Conservation (phyloP, 2,329 filamentous ascomycete species). For the Curvularia sp. region DNA sequence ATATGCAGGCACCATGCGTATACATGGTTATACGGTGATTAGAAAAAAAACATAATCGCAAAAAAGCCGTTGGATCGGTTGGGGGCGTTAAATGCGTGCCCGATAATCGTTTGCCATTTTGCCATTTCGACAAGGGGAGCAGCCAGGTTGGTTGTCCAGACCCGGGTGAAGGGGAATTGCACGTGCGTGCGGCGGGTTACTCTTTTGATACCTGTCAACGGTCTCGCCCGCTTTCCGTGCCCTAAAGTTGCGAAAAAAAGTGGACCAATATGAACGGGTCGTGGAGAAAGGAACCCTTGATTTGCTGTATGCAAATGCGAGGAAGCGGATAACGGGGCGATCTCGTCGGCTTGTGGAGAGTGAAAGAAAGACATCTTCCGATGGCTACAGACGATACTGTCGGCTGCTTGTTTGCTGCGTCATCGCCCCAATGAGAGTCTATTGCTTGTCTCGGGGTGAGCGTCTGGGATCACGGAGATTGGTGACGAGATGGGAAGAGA, state of each 20-base stretch:
- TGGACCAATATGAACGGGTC: background rate
- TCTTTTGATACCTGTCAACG: background rate
- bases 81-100: background rate
- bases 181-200: conserved; percentile 6
- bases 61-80: background rate
- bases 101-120: background rate
- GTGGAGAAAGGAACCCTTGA: background rate
- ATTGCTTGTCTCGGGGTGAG: background rate
- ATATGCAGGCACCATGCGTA: conserved; percentile 4
- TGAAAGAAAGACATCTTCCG: background rate
- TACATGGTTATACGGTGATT: background rate
- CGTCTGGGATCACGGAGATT: background rate
- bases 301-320: background rate
- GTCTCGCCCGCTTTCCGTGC: background rate
- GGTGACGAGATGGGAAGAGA: background rate
- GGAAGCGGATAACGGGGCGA: conserved; percentile 1
- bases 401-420: background rate
- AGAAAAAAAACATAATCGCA: background rate
- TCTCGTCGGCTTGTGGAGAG: background rate
- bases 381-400: background rate
- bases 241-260: background rate
- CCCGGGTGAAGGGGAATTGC: conserved; percentile 5
- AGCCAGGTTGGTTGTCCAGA: background rate
- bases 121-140: background rate
- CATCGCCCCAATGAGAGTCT: background rate